These are phyloP conservation scores for Schizochytrium sp. DNA, from an alignment of 108 stramenopile species.

Conservation along the genomic window DNA sequence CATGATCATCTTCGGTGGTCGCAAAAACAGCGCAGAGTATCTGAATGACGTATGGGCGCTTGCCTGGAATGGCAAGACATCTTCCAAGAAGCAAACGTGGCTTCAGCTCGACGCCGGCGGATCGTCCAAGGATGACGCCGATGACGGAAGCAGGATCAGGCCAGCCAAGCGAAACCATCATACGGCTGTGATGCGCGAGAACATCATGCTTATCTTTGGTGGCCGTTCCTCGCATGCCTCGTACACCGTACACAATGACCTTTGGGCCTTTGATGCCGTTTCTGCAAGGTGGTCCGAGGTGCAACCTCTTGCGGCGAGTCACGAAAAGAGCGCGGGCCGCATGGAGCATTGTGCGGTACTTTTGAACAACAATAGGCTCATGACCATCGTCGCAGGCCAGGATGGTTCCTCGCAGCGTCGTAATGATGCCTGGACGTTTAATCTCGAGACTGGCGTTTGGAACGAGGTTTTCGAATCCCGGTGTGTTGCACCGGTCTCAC, in stretches of 20 bases:
- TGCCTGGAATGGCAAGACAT: background rate
- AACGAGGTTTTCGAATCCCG: background rate
- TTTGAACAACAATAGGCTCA: background rate
- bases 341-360: constrained; percentile 1
- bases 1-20: background rate
- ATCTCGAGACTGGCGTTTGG: background rate
- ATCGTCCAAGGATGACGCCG: background rate
- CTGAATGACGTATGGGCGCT: constrained; percentile 1
- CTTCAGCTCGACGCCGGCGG: background rate
- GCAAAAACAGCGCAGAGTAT: background rate
- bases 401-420: background rate
- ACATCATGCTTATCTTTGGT: background rate
- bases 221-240: background rate
- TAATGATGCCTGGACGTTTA: background rate
- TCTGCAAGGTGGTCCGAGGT: background rate
- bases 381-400: background rate
- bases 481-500: background rate
- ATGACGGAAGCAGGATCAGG: background rate
- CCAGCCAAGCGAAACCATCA: background rate
- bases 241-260: background rate
- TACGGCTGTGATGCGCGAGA: background rate
- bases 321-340: background rate
- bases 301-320: background rate
- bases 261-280: background rate
- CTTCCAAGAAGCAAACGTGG: background rate